Percentiles rank a stretch among this genome's conserved stretches.
Evolutionary conservation across 148 eudicot species (phyloP).

Genomic region (Vaccinium corymbosum): DNA sequence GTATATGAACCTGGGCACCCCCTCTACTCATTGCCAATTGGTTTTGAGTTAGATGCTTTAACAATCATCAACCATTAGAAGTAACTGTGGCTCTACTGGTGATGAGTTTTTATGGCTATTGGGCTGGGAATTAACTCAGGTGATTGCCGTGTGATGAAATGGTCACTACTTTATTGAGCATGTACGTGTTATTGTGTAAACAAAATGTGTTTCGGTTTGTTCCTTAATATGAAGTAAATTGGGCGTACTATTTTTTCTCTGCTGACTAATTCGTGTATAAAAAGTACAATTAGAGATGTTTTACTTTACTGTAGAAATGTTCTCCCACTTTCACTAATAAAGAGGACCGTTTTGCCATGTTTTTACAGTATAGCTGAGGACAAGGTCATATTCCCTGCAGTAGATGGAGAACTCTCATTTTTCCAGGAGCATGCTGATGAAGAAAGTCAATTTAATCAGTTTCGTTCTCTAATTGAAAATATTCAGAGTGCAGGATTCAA

Average conservation of each 20-base stretch:
- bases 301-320: background rate
- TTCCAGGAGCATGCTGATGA: conserved; percentile 85
- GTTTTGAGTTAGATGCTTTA: too few species aligned
- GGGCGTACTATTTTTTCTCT: background rate
- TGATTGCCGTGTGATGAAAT: background rate
- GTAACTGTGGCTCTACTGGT: background rate
- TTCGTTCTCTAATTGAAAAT: conserved; percentile 75
- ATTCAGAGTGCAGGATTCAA: conserved; percentile 70
- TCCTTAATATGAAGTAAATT: background rate
- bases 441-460: conserved; percentile 76
- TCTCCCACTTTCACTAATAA: background rate
- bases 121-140: background rate
- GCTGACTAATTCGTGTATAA: background rate
- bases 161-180: background rate
- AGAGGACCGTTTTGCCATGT: background rate
- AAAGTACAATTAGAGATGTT: background rate
- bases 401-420: conserved; percentile 80
- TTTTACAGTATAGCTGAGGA: conserved; percentile 90
- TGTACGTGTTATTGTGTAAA: background rate
- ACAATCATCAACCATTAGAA: background rate
- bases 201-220: background rate
- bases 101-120: background rate
- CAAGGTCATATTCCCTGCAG: conserved; percentile 89
- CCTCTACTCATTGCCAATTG: too few species aligned
- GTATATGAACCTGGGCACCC: too few species aligned